Conservation (phyloP, 148 eudicot genomes). For the Vaccinium myrtillus region DNA sequence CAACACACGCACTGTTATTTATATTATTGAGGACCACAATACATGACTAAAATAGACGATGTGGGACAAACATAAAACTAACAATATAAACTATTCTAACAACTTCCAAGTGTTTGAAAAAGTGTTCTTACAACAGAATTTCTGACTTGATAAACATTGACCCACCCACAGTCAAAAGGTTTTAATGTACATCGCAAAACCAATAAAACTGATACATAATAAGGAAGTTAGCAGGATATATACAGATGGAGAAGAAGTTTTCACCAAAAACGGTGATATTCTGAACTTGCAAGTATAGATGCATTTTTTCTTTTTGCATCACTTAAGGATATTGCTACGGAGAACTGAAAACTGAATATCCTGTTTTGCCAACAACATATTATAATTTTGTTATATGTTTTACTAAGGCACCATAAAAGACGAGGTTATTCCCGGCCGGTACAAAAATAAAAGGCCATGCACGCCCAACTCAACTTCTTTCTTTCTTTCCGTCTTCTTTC, state of each 20-base stretch:
- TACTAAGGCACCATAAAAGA: neutral
- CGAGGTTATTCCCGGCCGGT: no score
- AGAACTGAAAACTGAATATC: neutral
- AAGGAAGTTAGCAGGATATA: neutral
- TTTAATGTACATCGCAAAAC: neutral
- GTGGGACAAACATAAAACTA: no score
- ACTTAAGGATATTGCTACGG: neutral
- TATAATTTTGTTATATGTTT: neutral
- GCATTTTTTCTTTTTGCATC: neutral
- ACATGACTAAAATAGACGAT: no score
- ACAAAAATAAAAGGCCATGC: no score
- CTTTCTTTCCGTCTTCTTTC: no score
- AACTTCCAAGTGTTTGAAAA: constrained; percentile 94
- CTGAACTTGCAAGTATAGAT: neutral
- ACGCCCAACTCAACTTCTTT: no score
- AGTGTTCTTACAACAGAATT: constrained; percentile 91
- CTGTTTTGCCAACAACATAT: neutral
- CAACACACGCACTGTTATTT: no score
- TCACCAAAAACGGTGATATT: neutral
- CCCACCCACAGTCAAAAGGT: constrained; percentile 3
- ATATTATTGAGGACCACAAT: no score
- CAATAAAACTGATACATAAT: neutral
- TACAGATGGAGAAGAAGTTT: neutral
- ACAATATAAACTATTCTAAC: no score
- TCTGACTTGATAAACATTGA: constrained; percentile 58